phyloP scores from a whole-genome alignment of 192 early-diverging fungal species.

The Backusella morwellensis region DNA sequence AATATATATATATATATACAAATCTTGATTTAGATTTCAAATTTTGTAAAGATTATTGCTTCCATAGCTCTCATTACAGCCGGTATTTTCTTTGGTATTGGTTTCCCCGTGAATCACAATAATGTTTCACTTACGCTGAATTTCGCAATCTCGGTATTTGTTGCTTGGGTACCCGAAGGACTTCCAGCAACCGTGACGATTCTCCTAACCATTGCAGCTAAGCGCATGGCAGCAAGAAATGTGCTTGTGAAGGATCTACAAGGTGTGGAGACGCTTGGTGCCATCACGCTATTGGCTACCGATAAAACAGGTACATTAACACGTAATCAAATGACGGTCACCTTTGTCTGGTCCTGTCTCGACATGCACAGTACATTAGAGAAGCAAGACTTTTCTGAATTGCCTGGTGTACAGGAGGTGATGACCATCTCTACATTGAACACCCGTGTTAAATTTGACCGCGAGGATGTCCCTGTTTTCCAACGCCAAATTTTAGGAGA shows the following conservation, averaged over 20 bases:
- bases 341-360: slow-evolving; percentile 83
- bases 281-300: slow-evolving; percentile 93
- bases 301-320: slow-evolving; percentile 98
- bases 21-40: slow-evolving; percentile 48
- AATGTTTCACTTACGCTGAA: slow-evolving; percentile 70
- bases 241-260: slow-evolving; percentile 96
- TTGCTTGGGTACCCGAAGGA: slow-evolving; percentile 94
- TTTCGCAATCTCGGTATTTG: slow-evolving; percentile 89
- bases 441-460: slow-evolving; percentile 88
- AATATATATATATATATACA: neutral
- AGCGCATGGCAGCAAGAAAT: slow-evolving; percentile 87
- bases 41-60: slow-evolving; percentile 87
- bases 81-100: slow-evolving; percentile 82
- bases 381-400: slow-evolving; percentile 36
- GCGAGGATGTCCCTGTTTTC: slow-evolving; percentile 79
- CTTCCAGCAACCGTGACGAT: slow-evolving; percentile 93
- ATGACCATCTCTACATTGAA: slow-evolving; percentile 79
- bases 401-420: slow-evolving; percentile 73
- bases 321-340: slow-evolving; percentile 95
- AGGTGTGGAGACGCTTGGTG: slow-evolving; percentile 96
- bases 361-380: slow-evolving; percentile 60
- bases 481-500: slow-evolving; percentile 86
- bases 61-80: slow-evolving; percentile 71
- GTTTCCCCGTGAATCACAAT: slow-evolving; percentile 56
- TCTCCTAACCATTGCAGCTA: slow-evolving; percentile 91